Evolutionary conservation across 2,329 filamentous ascomycete genomes (phyloP), one percentile per base, ranked within the genome.

Genomic region (Penicillium brasilianum): DNA sequence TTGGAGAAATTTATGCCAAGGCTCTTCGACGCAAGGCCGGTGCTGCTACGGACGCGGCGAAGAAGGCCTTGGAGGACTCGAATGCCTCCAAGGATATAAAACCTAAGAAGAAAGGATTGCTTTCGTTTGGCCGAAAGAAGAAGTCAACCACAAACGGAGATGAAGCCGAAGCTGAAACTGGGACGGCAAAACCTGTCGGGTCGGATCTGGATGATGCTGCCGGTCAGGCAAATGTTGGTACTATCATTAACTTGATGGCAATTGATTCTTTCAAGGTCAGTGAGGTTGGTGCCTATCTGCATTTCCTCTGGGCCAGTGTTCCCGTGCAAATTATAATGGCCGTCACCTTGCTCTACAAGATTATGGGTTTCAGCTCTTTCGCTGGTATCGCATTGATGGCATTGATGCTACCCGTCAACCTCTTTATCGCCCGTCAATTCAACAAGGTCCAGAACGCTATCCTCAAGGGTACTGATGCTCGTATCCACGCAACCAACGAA

Each of bases 241-340:
- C 95, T n/a, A 97, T 99, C 72, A 99, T 99, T 81, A 99, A 98
- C 77, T 83, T 99, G 67, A 99, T 99, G 95, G 96, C 95, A 11
- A 96, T 99, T 43, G 96, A 99, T 81, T 97, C 94, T 51, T 98
- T 98, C 87, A 99, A 99, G 80, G 92, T 99, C 58, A 91, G 92
- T 64, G 95, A 99, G 74, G 89, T 97, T 61, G 95, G 92, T 39
- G 91, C 94, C 0, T 99, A 99, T 75, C 82, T 99, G 34, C 95
- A 99, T 78, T 99, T 96, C 77, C 82, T 99, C n/a, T 90, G 94
- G 82, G 94, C 93, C 0, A 89, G 90, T 63, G 93, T 94, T 1
- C 95, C 95, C 0, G 91, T 95, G 0, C 93, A 98, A 78, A 85
- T 99, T 41, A 80, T 90, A 49, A 86, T 97, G 49, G 91, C 93